These are phyloP conservation scores for Neltuma alba DNA, from an alignment of 306 rosid species.

Conservation along the genomic window DNA sequence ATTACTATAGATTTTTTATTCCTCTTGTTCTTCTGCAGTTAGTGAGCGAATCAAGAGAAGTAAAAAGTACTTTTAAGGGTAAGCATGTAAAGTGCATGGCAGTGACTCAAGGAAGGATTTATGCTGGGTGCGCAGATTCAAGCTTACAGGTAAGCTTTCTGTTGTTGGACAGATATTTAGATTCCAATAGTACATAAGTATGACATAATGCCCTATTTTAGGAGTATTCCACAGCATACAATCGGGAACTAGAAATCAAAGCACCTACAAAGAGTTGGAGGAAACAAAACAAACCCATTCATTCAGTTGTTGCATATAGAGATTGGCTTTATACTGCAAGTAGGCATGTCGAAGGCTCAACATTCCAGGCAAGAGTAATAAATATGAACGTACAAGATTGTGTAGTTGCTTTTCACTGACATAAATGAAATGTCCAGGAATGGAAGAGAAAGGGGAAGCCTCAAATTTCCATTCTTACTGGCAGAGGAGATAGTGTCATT, in stretches of 20 bases:
- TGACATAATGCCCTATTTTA: slow-evolving; percentile 38
- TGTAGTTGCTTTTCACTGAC: slow-evolving; percentile 34
- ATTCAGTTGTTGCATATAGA: slow-evolving; percentile 59
- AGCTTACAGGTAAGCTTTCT: slow-evolving; percentile 67
- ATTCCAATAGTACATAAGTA: slow-evolving; percentile 19
- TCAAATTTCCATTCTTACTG: slow-evolving; percentile 45
- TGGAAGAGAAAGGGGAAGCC: slow-evolving; percentile 70
- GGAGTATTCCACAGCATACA: slow-evolving; percentile 64
- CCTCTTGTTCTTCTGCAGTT: slow-evolving; percentile 42
- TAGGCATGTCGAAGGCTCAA: slow-evolving; percentile 64
- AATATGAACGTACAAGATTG: background rate
- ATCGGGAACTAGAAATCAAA: slow-evolving; percentile 71
- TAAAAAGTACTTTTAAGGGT: slow-evolving; percentile 48
- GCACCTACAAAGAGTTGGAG: slow-evolving; percentile 70
- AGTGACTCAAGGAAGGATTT: slow-evolving; percentile 63
- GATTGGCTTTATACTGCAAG: slow-evolving; percentile 78
- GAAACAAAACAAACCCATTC: slow-evolving; percentile 60
- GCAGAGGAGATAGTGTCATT: slow-evolving; percentile 58
- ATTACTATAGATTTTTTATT: background rate
- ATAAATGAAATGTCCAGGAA: slow-evolving; percentile 49
- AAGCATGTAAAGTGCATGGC: slow-evolving; percentile 61
- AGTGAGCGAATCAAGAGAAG: slow-evolving; percentile 55
- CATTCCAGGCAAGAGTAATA: slow-evolving; percentile 54
- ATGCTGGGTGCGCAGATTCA: slow-evolving; percentile 75
- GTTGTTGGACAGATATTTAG: slow-evolving; percentile 14